phyloP scores from a whole-genome alignment of 768 basidiomycete species.

The Lentinula guzmanii region DNA sequence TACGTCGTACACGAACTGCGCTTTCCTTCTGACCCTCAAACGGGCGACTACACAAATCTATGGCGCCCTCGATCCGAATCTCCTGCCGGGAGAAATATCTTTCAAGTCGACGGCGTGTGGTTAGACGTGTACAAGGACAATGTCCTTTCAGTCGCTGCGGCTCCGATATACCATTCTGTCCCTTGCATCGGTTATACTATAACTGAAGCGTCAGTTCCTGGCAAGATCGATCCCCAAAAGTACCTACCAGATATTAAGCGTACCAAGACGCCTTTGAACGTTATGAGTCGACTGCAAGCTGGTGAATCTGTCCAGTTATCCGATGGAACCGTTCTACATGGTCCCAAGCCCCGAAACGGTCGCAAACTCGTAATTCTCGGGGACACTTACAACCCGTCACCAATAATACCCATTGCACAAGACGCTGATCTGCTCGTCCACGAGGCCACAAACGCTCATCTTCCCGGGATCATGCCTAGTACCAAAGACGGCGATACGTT shows the following conservation, averaged over 20 bases:
- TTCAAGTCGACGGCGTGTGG: conserved; percentile 58
- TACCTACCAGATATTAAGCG: conserved; percentile 67
- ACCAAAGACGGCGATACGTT: conserved; percentile 60
- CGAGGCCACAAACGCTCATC: conserved; percentile 85
- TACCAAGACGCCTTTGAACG: conserved; percentile 62
- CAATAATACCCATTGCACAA: conserved; percentile 51
- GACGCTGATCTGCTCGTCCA: conserved; percentile 76
- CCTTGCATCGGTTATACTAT: conserved; percentile 80
- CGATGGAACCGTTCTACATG: conserved; percentile 69
- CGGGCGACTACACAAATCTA: conserved; percentile 43
- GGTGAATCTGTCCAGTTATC: conserved; percentile 57
- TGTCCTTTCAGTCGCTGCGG: conserved; percentile 62
- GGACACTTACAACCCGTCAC: conserved; percentile 78
- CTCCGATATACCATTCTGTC: conserved; percentile 74
- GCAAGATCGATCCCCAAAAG: conserved; percentile 65
- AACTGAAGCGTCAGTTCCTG: conserved; percentile 62
- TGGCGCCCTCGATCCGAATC: conserved; percentile 50
- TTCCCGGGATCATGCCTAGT: conserved; percentile 55
- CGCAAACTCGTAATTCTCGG: conserved; percentile 79
- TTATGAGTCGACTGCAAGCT: conserved; percentile 60
- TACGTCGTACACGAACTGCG: conserved; percentile 85
- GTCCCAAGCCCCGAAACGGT: conserved; percentile 59
- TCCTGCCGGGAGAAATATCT: conserved; percentile 56
- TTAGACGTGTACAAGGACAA: conserved; percentile 51
- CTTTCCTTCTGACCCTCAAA: conserved; percentile 49